A percentile compares a stretch with the other conserved stretches of the same genome.
Evolutionary conservation across 345 rosid genomes (phyloP).

Genomic region (Pseudoturritis turrita): DNA sequence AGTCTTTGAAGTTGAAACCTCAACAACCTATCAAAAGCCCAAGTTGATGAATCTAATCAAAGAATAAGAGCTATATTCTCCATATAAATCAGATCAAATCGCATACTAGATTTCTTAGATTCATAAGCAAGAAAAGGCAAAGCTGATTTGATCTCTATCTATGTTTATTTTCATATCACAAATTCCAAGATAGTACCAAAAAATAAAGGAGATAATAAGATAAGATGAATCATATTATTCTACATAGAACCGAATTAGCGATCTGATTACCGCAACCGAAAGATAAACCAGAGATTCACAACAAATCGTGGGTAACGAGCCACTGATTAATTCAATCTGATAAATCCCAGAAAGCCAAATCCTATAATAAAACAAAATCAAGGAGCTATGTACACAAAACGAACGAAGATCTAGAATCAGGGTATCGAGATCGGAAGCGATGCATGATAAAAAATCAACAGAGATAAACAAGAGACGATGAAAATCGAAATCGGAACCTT

Average conservation of each 20-base stretch:
- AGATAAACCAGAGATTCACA: not conserved
- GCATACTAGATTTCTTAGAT: not conserved
- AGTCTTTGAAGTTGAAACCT: slow-evolving; percentile 85
- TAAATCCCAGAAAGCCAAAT: not conserved
- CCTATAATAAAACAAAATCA: too few relatives aligned
- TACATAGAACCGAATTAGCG: too few relatives aligned
- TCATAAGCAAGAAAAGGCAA: not conserved
- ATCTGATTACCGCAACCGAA: not conserved
- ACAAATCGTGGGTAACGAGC: not conserved
- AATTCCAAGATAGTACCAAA: not conserved
- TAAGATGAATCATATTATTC: too few relatives aligned
- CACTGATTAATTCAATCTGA: not conserved
- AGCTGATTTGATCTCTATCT: not conserved
- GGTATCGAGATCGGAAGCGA: not conserved
- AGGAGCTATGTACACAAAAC: not conserved
- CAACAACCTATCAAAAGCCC: slow-evolving; percentile 53
- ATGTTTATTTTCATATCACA: not conserved
- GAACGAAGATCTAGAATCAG: slow-evolving; percentile 13
- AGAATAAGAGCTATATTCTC: not conserved
- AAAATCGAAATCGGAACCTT: slow-evolving; percentile 21
- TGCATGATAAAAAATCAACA: too few relatives aligned
- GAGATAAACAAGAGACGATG: not conserved
- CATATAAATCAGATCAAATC: not conserved
- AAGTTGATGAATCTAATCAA: not conserved
- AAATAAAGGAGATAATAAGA: too few relatives aligned